phyloP scores from a whole-genome alignment of 139 green algal genomes.

The Limnomonas spitsbergensis region DNA sequence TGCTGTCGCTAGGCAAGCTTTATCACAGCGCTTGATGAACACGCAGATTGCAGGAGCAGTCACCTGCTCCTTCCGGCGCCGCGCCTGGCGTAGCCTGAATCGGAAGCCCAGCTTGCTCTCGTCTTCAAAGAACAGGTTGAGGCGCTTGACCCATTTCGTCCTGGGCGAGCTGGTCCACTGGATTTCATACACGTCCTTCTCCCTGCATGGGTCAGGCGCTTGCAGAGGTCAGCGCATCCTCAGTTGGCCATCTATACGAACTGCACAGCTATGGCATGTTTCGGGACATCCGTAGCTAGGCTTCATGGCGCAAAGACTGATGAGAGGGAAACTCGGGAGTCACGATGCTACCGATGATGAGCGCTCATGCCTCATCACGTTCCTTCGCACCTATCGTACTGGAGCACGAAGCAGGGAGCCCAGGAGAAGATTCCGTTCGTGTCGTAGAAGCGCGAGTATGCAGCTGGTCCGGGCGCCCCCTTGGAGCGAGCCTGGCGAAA shows the following conservation, averaged over 20 bases:
- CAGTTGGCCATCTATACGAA: too few relatives aligned
- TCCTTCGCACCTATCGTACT: constrained; percentile 38
- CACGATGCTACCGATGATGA: too few relatives aligned
- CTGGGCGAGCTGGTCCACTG: constrained; percentile 51
- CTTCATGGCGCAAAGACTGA: too few relatives aligned
- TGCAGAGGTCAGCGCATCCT: background rate
- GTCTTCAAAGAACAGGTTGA: constrained; percentile 67
- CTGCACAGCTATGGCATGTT: too few relatives aligned
- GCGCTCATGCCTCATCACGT: too few relatives aligned
- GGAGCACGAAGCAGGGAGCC: constrained; percentile 39
- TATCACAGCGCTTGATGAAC: too few relatives aligned
- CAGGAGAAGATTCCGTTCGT: constrained; percentile 56
- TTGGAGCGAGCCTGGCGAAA: background rate
- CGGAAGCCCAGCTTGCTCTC: constrained; percentile 57
- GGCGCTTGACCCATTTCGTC: constrained; percentile 66
- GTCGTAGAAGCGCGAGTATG: constrained; percentile 58
- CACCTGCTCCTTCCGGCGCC: constrained; percentile 13
- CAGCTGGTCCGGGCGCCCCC: background rate
- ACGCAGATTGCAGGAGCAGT: too few relatives aligned
- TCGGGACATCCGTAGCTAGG: too few relatives aligned
- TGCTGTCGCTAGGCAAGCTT: too few relatives aligned
- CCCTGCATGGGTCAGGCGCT: background rate
- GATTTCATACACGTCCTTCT: constrained; percentile 54
- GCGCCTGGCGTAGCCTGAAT: constrained; percentile 31
- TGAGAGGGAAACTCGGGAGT: too few relatives aligned